Conservation (phyloP, 1,284 basidiomycete genomes). For the Malassezia sp. region DNA sequence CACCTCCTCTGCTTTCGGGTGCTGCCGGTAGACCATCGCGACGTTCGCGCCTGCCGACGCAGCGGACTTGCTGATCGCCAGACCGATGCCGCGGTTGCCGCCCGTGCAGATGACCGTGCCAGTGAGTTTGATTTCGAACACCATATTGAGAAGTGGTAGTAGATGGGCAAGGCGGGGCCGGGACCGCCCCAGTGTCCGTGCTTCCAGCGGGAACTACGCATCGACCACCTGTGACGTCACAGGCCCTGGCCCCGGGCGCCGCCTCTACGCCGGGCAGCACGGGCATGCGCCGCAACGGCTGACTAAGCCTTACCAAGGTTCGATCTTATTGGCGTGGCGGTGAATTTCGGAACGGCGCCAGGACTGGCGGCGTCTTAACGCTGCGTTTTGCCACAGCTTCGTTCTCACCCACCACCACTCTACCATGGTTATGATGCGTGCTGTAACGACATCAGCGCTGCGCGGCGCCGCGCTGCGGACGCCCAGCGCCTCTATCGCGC, state of each 20-base stretch:
- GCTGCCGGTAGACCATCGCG: constrained; percentile 43
- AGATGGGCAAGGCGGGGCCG: no score
- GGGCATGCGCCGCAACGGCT: no score
- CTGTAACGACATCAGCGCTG: neutral
- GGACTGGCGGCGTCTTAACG: no score
- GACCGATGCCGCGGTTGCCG: constrained; percentile 46
- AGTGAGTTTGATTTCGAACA: constrained; percentile 21
- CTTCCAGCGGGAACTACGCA: no score
- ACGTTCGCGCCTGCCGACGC: constrained; percentile 45
- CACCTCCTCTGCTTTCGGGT: constrained; percentile 43
- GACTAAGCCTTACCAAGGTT: neutral
- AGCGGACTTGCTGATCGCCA: constrained; percentile 41
- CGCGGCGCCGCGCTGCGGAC: constrained; percentile 3
- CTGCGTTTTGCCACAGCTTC: neutral
- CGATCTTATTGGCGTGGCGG: neutral
- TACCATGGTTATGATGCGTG: neutral
- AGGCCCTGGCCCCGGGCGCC: no score
- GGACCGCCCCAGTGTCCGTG: no score
- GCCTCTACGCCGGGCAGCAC: no score
- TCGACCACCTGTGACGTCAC: no score
- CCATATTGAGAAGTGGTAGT: constrained; percentile 13
- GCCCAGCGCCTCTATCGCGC: neutral
- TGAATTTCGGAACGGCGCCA: no score
- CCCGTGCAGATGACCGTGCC: constrained; percentile 52
- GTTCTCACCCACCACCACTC: constrained; percentile 8